Evolutionary conservation across 257 asterid species (phyloP), one percentile per base, ranked within the genome.

Genomic region (Petrea volubilis): DNA sequence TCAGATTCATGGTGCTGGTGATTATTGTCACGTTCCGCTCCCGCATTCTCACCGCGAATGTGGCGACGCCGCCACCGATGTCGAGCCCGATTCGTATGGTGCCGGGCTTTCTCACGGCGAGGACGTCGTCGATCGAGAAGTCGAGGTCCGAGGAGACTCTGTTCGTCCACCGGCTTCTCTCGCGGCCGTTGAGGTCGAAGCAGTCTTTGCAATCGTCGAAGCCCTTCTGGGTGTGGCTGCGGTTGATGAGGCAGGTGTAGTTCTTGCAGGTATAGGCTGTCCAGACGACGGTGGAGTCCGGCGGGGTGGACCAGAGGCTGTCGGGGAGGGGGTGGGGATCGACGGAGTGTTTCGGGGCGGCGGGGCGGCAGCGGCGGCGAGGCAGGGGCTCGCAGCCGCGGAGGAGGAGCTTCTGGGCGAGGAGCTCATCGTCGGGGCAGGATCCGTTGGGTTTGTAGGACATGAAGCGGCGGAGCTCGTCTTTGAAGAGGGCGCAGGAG

Each of bases 31-130:
- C 61, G 72, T 85, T 83, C 21, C 83, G 79, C 20, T 86, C 87
- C 75, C 80, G 86, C 97, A 86, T 88, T 55, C 95, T 76, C 27
- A 82, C 96, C 0, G 97, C 93, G 68, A 86, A 90, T 23, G 93
- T 90, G 18, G 86, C 96, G 75, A 77, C 87, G 1, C 96, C 97
- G 6, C 96, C 96, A 11, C 97, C 97, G 21, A 90, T 85, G 73
- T 89, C 96, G 9, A 89, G 89, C 7, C 96, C 96, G 8, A 85
- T 84, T 52, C 91, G 77, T 11, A 87, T 57, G 7, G 87, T 69
- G 1, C 96, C 96, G 0, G 86, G 77, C n/a, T 68, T 72, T 57
- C 68, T 79, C 15, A 40, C 74, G 1, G 81, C 86, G 6, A 87
- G 77, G 17, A 87, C 96, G 31, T 87, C 87, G 56, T 90, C 92